Evolutionary conservation across 305 asterid genomes (phyloP), one percentile per base, ranked within the genome.

Genomic region (Solanum hybrid): DNA sequence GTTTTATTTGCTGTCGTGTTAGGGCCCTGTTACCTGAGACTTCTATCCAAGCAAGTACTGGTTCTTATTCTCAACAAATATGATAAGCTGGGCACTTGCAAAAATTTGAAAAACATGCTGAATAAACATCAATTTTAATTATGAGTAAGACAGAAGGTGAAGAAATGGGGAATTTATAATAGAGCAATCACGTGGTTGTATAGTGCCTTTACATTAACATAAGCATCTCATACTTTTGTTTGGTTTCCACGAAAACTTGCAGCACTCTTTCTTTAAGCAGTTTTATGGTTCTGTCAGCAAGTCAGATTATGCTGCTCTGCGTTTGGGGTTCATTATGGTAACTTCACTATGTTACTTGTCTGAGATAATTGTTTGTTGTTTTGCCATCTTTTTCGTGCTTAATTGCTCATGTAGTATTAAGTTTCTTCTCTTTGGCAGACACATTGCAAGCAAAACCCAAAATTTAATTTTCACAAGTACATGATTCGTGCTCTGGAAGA

Each of bases 391-490:
- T 75, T 91, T 69, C n/a, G 64, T 85, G 40, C 84, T 85, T 67
- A 24, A 34, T 79, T 24, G 84, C 36, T 16, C 29, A 34, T 85
- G 69, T 31, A 86, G 73, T 37, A 90, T 29, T 74, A 67, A 89
- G 87, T 86, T 89, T 87, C 91, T 82, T 91, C 91, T 74, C 84
- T 91, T 73, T 87, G 89, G 28, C 87, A 98, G 99, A 93, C 97
- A 71, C 99, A 97, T 92, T 97, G 99, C 93, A 92, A 92, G 92
- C 95, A 97, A 91, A 98, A 95, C 92, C 98, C 96, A 14, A 97
- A 96, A 93, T 98, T 98, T 91, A 94, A 98, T 94, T 98, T 98
- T 91, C 98, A 98, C 95, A 96, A 95, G 91, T 98, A 98, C 94
- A 97, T 97, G 97, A 94, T 97, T 34, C 99, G 99, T 89, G 98